Percentiles rank a stretch among this genome's conserved stretches.
Evolutionary conservation across 495 filamentous ascomycete genomes (phyloP).

Genomic region (Penicillium salamii): DNA sequence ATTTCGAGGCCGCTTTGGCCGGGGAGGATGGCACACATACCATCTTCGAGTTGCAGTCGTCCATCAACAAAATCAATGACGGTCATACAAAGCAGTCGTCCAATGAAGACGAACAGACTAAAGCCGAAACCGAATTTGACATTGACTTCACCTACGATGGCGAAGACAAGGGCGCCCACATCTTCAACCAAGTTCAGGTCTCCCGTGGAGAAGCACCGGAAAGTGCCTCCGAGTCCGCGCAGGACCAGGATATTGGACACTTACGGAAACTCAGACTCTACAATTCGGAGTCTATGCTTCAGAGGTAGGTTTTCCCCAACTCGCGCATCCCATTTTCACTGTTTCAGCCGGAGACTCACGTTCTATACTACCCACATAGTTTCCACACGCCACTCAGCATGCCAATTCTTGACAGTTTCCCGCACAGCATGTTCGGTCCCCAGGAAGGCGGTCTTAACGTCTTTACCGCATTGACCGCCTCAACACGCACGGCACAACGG

Average conservation of each 20-base stretch:
- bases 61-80: constrained; percentile 32
- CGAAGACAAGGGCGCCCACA: constrained; percentile 40
- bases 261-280: constrained; percentile 34
- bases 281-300: constrained; percentile 49
- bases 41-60: constrained; percentile 69
- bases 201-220: constrained; percentile 40
- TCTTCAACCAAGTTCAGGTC: constrained; percentile 62
- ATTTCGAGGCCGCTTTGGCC: constrained; percentile 69
- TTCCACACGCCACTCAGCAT: constrained; percentile 61
- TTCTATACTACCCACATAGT: constrained; percentile 28
- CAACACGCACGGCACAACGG: constrained; percentile 63
- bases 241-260: constrained; percentile 29
- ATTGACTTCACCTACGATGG: constrained; percentile 56
- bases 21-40: constrained; percentile 71
- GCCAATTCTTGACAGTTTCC: constrained; percentile 79
- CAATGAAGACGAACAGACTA: constrained; percentile 14
- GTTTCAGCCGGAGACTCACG: constrained; percentile 5
- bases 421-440: constrained; percentile 59
- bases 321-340: background rate
- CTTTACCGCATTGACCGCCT: constrained; percentile 67
- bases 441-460: constrained; percentile 49
- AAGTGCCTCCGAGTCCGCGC: constrained; percentile 28
- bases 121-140: constrained; percentile 46
- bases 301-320: constrained; percentile 50
- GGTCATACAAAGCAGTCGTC: constrained; percentile 7